Base-by-base conservation (phyloP, 345 rosid genomes). In the Citrus medica region DNA sequence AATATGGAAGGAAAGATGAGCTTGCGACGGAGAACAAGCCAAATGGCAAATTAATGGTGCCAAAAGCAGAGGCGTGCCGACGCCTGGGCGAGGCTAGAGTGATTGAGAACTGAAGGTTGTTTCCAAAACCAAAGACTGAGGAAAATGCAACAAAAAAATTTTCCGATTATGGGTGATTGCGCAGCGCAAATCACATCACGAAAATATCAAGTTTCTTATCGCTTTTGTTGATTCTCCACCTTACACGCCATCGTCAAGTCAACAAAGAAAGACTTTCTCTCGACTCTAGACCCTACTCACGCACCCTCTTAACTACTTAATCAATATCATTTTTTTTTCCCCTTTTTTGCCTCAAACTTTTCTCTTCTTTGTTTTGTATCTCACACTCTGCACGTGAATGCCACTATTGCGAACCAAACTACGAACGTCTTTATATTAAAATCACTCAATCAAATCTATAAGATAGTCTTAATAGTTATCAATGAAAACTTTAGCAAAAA, bases 171-270 rank as follows among this genome's bases (percentile, higher is more conserved):
- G 67, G 30, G 30, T 16, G 10, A 46, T 46, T 46, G 51, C 51
- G 16, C 17, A 12, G 51, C 51, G 5, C 17, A 46, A 67, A 37
- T 35, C 27, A 67, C 71, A 21, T 67, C 27, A 67, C 5, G 42
- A 55, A 25, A 62, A n/a, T n/a, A 30, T 66, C 76, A 67, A 77
- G 25, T 66, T 55, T 69, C 71, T 70, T 71, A 71, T 81, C 82
- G 5, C 58, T 67, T 12, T 27, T 28, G 19, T 61, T 67, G 48
- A 73, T 73, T 79, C 69, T 65, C 75, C 71, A 65, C 83, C 78
- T 69, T 8, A 70, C 75, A 79, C 28, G 78, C 73, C 30, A 24
- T 22, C 77, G 32, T 73, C 83, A 81, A 42, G 32, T 73, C 83
- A 81, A 42, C 37, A 10, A 79, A 27, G 2, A n/a, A 60, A 60